Evolutionary conservation across 352 stramenopile species (phyloP), one percentile per base, ranked within the genome.

Genomic region (Phytophthora brassicae): DNA sequence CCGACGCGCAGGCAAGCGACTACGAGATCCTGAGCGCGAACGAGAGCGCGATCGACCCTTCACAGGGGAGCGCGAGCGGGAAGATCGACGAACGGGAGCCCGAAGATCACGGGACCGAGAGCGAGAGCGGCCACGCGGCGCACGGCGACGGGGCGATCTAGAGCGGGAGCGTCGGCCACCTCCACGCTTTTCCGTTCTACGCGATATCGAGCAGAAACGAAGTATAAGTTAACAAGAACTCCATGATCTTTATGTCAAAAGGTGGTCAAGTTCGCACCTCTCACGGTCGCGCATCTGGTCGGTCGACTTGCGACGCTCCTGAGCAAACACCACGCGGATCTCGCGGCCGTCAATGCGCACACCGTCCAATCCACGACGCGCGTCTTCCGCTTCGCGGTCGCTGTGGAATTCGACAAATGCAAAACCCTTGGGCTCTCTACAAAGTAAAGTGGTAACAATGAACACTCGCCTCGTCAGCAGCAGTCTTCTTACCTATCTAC

Each of bases 351-450:
- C 95, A 53, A 98, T 89, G 44, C 87, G 72, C 58, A 92, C 88
- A 20, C 88, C 89, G 71, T 98, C 91, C 66, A 98, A 81, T 58
- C 92, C 92, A 57, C 94, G 84, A 20, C 89, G 84, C 8, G 95
- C 95, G 48, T 97, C 90, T 20, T 92, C 79, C 6, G 95, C 95
- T 53, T 96, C 91, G 47, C 87, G 85, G n/a, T 96, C 88, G 39
- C 81, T 95, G 55, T 89, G 86, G 75, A 97, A 98, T 68, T 98
- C 95, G 60, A 98, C 92, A 59, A 98, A 98, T 0, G 95, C 93
- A 81, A 98, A 98, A 19, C 93, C 95, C 70, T 97, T 97, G n/a
- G 90, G 76, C 55, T 98, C 84, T 56, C 84, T 94, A 42, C 44
- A 52, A 42, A 31, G 26, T 4, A 51, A 31, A 64, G 16, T 35